Percentiles rank a stretch among this genome's conserved stretches.
These are phyloP conservation scores for Penicillium argentinense DNA, from an alignment of 495 filamentous ascomycete genomes.

Conservation along the genomic window DNA sequence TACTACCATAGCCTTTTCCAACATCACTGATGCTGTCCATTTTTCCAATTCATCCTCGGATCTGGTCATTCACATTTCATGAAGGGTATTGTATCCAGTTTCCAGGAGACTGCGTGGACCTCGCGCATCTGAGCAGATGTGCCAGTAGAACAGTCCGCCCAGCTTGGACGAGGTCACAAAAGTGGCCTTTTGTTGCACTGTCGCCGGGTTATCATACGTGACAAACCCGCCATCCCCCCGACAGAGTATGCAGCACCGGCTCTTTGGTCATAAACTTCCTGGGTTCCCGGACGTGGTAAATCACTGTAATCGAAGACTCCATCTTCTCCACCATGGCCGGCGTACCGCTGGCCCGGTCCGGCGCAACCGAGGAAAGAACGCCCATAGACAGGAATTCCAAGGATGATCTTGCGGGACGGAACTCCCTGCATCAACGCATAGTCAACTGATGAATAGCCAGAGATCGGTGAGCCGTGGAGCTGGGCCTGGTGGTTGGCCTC, in stretches of 20 bases:
- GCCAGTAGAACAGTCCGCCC: slow-evolving; percentile 90
- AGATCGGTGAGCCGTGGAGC: slow-evolving; percentile 66
- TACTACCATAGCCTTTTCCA: too few species aligned
- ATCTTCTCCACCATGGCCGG: slow-evolving; percentile 69
- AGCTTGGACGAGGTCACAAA: slow-evolving; percentile 75
- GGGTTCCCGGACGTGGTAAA: slow-evolving; percentile 67
- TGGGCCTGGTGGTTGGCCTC: slow-evolving; percentile 77
- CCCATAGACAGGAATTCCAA: slow-evolving; percentile 81
- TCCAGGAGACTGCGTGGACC: slow-evolving; percentile 71
- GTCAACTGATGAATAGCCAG: slow-evolving; percentile 63
- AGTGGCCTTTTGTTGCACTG: slow-evolving; percentile 80
- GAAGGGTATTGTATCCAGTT: slow-evolving; percentile 70
- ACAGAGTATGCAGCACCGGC: slow-evolving; percentile 73
- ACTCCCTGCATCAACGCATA: slow-evolving; percentile 68
- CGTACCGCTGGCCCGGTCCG: slow-evolving; percentile 62
- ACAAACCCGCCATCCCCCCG: slow-evolving; percentile 85
- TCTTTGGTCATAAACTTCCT: slow-evolving; percentile 67
- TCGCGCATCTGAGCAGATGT: slow-evolving; percentile 74
- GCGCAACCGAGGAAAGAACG: slow-evolving; percentile 72
- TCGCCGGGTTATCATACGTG: slow-evolving; percentile 81
- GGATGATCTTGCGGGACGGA: slow-evolving; percentile 69
- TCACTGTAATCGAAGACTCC: slow-evolving; percentile 81
- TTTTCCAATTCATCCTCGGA: not conserved
- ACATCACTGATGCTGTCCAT: too few species aligned
- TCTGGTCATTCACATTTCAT: slow-evolving; percentile 43